Evolutionary conservation across 768 basidiomycete species (phyloP).

Genomic region (Rhodotorula toruloides): DNA sequence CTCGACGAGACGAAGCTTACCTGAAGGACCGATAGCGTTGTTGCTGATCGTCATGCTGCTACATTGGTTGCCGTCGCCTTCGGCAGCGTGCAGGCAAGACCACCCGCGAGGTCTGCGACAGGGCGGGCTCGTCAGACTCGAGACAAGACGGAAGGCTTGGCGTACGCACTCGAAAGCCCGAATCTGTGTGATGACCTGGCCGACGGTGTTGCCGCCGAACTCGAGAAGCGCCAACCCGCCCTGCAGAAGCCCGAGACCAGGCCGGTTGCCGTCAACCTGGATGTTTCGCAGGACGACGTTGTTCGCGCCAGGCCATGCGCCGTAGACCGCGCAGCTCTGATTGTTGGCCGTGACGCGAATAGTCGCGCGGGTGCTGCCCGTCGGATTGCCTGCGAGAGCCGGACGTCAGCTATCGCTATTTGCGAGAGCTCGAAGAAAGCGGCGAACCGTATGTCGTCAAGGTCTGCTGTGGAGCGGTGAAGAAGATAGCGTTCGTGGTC

Average conservation of each 20-base stretch:
- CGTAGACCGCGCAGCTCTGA: slow-evolving; percentile 16
- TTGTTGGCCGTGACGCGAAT: background rate
- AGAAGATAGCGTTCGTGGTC: slow-evolving; percentile 21
- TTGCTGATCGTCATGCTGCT: background rate
- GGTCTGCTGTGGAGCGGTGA: slow-evolving; percentile 12
- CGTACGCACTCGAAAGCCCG: slow-evolving; percentile 6
- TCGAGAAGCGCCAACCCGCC: slow-evolving; percentile 1
- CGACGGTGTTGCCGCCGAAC: slow-evolving; percentile 9
- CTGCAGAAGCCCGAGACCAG: background rate
- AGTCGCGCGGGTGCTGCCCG: background rate
- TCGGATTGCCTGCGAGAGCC: background rate
- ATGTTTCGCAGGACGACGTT: slow-evolving; percentile 5
- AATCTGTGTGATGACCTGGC: background rate
- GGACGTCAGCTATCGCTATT: background rate
- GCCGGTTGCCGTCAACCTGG: slow-evolving; percentile 11
- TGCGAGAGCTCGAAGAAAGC: background rate
- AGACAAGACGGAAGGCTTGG: background rate
- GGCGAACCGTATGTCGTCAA: slow-evolving; percentile 19
- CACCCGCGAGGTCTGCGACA: slow-evolving; percentile 18
- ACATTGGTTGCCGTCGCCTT: background rate
- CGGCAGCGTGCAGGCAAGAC: slow-evolving; percentile 11
- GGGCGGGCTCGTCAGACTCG: background rate
- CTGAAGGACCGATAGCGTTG: slow-evolving; percentile 10
- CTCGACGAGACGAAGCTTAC: too few species aligned
- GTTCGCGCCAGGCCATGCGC: background rate